These are phyloP conservation scores for Voacanga thouarsii DNA, from an alignment of 257 asterid genomes.

Conservation along the genomic window DNA sequence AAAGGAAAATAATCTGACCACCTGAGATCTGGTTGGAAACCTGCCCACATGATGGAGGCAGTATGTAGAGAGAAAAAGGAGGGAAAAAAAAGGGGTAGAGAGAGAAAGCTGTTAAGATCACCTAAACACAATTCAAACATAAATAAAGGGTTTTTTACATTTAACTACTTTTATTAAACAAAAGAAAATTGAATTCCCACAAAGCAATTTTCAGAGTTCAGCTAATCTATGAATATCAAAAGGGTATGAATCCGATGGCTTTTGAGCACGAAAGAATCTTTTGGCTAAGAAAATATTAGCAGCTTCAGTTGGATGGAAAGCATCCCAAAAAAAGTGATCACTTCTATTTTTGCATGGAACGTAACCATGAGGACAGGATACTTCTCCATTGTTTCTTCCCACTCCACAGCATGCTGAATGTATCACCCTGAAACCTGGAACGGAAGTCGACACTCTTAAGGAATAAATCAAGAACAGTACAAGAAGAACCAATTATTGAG, in stretches of 20 bases:
- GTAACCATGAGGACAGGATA: conserved; percentile 63
- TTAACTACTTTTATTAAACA: background rate
- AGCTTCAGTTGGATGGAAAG: conserved; percentile 40
- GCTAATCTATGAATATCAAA: conserved; percentile 26
- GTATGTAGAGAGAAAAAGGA: too few relatives aligned
- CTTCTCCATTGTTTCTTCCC: conserved; percentile 79
- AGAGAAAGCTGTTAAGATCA: too few relatives aligned
- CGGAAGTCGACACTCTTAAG: too few relatives aligned
- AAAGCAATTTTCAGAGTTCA: background rate
- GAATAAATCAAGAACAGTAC: background rate
- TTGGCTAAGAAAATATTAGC: conserved; percentile 22
- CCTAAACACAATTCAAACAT: too few relatives aligned
- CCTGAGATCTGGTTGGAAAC: too few relatives aligned
- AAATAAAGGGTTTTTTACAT: too few relatives aligned
- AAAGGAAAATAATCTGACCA: too few relatives aligned
- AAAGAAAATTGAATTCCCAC: background rate
- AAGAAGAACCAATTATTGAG: too few relatives aligned
- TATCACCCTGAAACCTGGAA: conserved; percentile 59
- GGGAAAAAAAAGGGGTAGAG: too few relatives aligned
- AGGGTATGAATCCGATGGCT: conserved; percentile 30
- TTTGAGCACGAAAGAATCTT: conserved; percentile 24
- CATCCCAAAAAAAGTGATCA: conserved; percentile 44
- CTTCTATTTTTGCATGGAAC: conserved; percentile 56
- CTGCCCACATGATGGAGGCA: too few relatives aligned
- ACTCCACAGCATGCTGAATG: conserved; percentile 80